phyloP scores from a whole-genome alignment of 2,329 filamentous ascomycete species.

The Didymella glomerata region DNA sequence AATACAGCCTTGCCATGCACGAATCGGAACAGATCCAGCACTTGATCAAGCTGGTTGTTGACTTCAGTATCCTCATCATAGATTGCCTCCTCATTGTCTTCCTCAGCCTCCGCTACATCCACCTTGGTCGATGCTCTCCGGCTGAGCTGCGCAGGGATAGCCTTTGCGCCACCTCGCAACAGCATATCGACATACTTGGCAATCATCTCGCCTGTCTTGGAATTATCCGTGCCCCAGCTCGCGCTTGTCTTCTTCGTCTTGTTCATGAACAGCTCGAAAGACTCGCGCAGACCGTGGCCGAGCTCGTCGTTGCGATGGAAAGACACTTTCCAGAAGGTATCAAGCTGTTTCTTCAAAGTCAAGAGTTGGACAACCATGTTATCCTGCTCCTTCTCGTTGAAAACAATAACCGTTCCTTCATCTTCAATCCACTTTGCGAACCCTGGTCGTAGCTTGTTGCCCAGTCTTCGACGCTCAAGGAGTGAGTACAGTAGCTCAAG shows the following conservation, averaged over 20 bases:
- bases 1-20: slow-evolving; percentile 98
- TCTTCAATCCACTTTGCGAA: slow-evolving; percentile 82
- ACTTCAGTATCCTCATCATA: slow-evolving; percentile 92
- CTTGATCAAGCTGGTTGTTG: slow-evolving; percentile 89
- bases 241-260: slow-evolving; percentile 75
- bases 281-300: slow-evolving; percentile 79
- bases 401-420: slow-evolving; percentile 79
- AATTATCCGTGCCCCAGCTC: slow-evolving; percentile 81
- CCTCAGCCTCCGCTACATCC: slow-evolving; percentile 66
- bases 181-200: slow-evolving; percentile 95
- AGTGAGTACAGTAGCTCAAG: slow-evolving; percentile 81
- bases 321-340: slow-evolving; percentile 77
- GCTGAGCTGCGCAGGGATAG: slow-evolving; percentile 73
- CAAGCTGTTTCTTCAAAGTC: slow-evolving; percentile 79
- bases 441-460: slow-evolving; percentile 72
- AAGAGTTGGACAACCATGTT: slow-evolving; percentile 88
- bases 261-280: slow-evolving; percentile 93
- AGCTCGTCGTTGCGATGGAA: slow-evolving; percentile 82
- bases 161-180: slow-evolving; percentile 85
- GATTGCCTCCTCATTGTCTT: slow-evolving; percentile 67
- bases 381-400: slow-evolving; percentile 78
- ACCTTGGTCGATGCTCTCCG: slow-evolving; percentile 63
- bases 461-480: slow-evolving; percentile 74
- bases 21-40: slow-evolving; percentile 93
- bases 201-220: slow-evolving; percentile 98